phyloP scores from a whole-genome alignment of 306 rosid genomes.

The Fragaria vesca region DNA sequence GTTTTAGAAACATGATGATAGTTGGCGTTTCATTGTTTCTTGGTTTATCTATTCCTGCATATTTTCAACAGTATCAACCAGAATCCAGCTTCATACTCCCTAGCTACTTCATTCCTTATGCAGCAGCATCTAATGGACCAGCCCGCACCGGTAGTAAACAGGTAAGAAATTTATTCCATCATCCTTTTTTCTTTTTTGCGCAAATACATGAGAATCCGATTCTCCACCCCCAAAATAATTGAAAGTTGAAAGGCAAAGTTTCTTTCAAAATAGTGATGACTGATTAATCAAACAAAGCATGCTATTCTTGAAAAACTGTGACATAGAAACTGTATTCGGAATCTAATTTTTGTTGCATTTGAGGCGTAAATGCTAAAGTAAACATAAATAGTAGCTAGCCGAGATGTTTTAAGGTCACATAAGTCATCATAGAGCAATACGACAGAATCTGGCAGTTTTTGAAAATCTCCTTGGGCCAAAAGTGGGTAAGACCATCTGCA shows the following conservation, averaged over 20 bases:
- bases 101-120: constrained; percentile 77
- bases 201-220: neutral
- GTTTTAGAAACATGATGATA: constrained; percentile 77
- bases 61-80: constrained; percentile 85
- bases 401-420: neutral
- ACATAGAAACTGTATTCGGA: neutral
- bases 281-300: neutral
- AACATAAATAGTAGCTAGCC: neutral
- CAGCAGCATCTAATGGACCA: constrained; percentile 91
- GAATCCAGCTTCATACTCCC: constrained; percentile 70
- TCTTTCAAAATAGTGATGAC: neutral
- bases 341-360: neutral
- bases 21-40: constrained; percentile 86
- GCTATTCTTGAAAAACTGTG: neutral
- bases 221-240: neutral
- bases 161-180: constrained; percentile 36
- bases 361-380: neutral
- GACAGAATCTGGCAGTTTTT: neutral
- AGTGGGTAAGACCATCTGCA: neutral
- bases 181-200: neutral
- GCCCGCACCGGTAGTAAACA: constrained; percentile 58
- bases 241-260: neutral
- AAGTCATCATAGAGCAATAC: neutral
- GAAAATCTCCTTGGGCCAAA: neutral
- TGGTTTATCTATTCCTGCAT: constrained; percentile 89